Evolutionary conservation across 2,329 filamentous ascomycete species (phyloP), one percentile per base, ranked within the genome.

Genomic region (Beauveria scarabaeidicola): DNA sequence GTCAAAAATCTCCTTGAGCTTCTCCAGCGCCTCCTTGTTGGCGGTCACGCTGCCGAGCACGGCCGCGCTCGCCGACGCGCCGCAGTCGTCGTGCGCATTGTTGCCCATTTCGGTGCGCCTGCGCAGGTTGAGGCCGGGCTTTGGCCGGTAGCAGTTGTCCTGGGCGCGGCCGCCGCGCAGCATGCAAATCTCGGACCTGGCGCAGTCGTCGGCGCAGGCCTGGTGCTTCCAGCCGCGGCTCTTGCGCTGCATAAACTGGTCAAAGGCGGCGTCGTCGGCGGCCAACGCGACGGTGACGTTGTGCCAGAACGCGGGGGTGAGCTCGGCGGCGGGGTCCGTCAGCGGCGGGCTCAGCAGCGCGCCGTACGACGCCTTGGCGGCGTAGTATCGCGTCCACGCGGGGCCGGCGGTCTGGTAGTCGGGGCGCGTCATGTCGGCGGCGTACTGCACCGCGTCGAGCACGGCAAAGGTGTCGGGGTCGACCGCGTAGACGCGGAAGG

Each of bases 231-330:
- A 78, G 3, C 78, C 79, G 6, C 82, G 74, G 10, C 72, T 75
- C 61, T 79, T 80, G 59, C 80, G 73, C 0, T 71, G 66, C 52
- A 76, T 74, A 66, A 77, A 85, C 3, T 68, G 70, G 17, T 76
- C 69, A 64, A 84, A 84, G 1, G 74, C 67, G 0, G 66, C 61
- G 2, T 73, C 63, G 58, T 81, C 68, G 5, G 61, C 64, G 61
- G 80, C 77, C 52, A 85, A 76, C 3, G 71, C 66, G 1, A 70
- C 70, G 1, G 82, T 84, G 21, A 84, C 72, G 63, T 80, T 77
- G 67, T 84, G 82, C 82, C 82, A 85, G 68, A 84, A 84, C 1
- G 77, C 77, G 0, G 81, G 78, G 1, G 78, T 81, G 38, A 86
- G 75, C 63, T 85, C 69, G 4, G 73, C 72, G 10, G 68, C 69